A percentile compares a stretch with the other conserved stretches of the same genome.
phyloP scores from a whole-genome alignment of 208 protist species.

The Leishmania guyanensis region DNA sequence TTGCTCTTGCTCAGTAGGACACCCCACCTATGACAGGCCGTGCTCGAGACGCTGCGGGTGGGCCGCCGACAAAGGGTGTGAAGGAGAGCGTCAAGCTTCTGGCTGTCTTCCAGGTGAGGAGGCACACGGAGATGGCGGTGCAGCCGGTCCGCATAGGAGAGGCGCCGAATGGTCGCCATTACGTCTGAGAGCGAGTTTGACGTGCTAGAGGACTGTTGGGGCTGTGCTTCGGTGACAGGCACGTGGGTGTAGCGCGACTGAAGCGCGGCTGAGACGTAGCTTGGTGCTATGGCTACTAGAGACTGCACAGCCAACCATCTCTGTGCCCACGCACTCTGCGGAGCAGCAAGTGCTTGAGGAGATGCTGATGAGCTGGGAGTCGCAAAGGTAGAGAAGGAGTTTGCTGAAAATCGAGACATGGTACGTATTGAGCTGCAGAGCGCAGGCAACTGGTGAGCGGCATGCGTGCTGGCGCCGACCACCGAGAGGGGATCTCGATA shows the following conservation, averaged over 20 bases:
- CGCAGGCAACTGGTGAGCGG: background rate
- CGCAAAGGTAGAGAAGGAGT: background rate
- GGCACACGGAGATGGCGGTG: background rate
- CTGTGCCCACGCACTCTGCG: slow-evolving; percentile 1
- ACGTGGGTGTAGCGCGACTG: slow-evolving; percentile 14
- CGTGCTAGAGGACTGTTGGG: background rate
- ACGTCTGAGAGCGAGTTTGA: background rate
- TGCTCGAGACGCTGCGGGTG: background rate
- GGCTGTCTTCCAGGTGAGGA: background rate
- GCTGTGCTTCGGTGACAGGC: background rate
- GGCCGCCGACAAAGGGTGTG: background rate
- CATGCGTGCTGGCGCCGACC: background rate
- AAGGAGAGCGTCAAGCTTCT: background rate
- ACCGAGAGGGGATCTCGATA: background rate
- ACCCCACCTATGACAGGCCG: background rate
- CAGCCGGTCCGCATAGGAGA: background rate
- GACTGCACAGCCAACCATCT: slow-evolving; percentile 8
- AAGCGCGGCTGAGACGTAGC: slow-evolving; percentile 12
- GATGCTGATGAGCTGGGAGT: background rate
- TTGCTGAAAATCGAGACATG: slow-evolving; percentile 11
- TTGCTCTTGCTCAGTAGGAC: slow-evolving; percentile 10
- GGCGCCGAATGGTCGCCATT: slow-evolving; percentile 1
- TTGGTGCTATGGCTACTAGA: slow-evolving; percentile 4
- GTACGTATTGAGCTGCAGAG: slow-evolving; percentile 1
- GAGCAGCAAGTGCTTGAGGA: background rate